Percentiles rank a stretch among this genome's conserved stretches.
phyloP scores from a whole-genome alignment of 2,329 filamentous ascomycete genomes.

The Dendryphion nanum region DNA sequence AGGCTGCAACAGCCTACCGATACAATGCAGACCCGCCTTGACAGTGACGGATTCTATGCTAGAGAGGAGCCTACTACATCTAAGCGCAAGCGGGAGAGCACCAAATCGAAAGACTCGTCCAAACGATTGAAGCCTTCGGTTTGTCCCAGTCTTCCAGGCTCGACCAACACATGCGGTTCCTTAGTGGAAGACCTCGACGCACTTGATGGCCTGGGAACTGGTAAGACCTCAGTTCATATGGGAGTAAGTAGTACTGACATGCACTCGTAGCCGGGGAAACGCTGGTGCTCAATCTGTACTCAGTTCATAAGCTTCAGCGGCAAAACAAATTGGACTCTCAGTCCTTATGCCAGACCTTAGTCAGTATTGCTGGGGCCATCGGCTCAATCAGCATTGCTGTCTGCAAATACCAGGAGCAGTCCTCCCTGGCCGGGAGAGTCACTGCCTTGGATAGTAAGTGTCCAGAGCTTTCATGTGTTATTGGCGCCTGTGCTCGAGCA shows the following conservation, averaged over 20 bases:
- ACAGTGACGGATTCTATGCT: not conserved
- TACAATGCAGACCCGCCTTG: constrained; percentile 6
- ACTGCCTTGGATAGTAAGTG: too few relatives aligned
- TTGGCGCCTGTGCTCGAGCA: constrained; percentile 28
- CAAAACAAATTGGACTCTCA: constrained; percentile 12
- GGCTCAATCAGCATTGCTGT: constrained; percentile 21
- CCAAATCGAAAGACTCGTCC: too few relatives aligned
- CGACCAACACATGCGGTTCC: too few relatives aligned
- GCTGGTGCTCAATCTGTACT: constrained; percentile 29
- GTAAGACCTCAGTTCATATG: too few relatives aligned
- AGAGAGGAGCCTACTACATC: constrained; percentile 1
- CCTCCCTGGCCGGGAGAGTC: too few relatives aligned
- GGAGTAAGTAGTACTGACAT: too few relatives aligned
- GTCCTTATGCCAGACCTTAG: constrained; percentile 23
- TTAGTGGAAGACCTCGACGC: too few relatives aligned
- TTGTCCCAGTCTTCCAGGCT: too few relatives aligned
- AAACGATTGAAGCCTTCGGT: too few relatives aligned
- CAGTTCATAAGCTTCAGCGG: constrained; percentile 26
- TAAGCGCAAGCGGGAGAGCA: constrained; percentile 23
- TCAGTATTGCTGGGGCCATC: constrained; percentile 21
- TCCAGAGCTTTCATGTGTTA: constrained; percentile 20
- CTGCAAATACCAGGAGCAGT: constrained; percentile 4
- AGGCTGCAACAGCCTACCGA: constrained; percentile 31
- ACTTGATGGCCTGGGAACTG: too few relatives aligned
- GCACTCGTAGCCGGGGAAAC: constrained; percentile 18